These are phyloP conservation scores for Metschnikowia corniflorae DNA, from an alignment of 805 yeast species.

Conservation along the genomic window DNA sequence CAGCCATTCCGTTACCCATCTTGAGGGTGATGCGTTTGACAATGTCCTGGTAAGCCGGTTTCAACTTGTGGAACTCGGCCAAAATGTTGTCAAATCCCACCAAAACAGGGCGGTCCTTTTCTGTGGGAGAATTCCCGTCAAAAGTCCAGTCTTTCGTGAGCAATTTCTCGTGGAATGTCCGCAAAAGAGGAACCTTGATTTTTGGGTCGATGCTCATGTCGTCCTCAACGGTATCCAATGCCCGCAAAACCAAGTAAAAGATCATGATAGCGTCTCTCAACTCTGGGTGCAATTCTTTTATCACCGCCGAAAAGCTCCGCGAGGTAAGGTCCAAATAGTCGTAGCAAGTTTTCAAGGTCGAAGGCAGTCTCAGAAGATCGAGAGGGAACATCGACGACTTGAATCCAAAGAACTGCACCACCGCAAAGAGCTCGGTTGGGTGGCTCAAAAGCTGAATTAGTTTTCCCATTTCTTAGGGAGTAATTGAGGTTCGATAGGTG, in stretches of 20 bases:
- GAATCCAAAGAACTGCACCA: conserved; percentile 52
- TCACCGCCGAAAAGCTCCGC: conserved; percentile 92
- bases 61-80: conserved; percentile 66
- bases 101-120: conserved; percentile 76
- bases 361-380: conserved; percentile 27
- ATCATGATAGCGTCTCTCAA: conserved; percentile 76
- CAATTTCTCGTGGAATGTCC: conserved; percentile 64
- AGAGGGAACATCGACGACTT: conserved; percentile 53
- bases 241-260: conserved; percentile 83
- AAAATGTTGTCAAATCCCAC: conserved; percentile 73
- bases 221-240: conserved; percentile 93
- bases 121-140: conserved; percentile 67
- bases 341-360: conserved; percentile 56
- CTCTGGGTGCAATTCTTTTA: conserved; percentile 86
- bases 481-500: no score
- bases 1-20: conserved; percentile 99
- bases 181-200: conserved; percentile 69
- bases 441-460: conserved; percentile 55
- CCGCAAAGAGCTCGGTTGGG: conserved; percentile 71
- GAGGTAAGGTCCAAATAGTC: conserved; percentile 67
- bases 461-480: conserved; percentile 63
- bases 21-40: conserved; percentile 70
- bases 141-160: conserved; percentile 75
- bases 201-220: conserved; percentile 81
- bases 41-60: conserved; percentile 72